A percentile compares a stretch with the other conserved stretches of the same genome.
Evolutionary conservation across 2,329 filamentous ascomycete genomes (phyloP).

Genomic region (Exserohilum turcica): DNA sequence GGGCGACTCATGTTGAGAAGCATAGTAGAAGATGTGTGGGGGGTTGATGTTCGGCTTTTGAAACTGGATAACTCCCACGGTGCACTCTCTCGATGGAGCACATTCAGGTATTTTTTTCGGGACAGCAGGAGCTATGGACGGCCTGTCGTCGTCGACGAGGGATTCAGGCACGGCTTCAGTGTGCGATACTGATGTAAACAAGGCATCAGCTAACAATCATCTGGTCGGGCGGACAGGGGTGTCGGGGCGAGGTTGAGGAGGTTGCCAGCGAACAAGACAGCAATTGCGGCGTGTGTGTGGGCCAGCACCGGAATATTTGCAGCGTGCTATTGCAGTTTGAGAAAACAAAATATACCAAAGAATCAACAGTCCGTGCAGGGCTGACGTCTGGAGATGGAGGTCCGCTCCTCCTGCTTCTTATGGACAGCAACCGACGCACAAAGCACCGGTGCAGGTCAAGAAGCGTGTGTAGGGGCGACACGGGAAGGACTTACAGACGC

Average conservation of each 20-base stretch:
- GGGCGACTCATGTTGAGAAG: conserved; percentile 79
- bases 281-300: conserved; percentile 39
- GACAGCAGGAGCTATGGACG: conserved; percentile 37
- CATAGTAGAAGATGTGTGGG: conserved; percentile 37
- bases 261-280: conserved; percentile 37
- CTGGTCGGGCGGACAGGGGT: conserved; percentile 38
- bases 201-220: conserved; percentile 40
- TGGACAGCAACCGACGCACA: conserved; percentile 40
- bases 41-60: conserved; percentile 32
- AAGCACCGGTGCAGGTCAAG: conserved; percentile 36
- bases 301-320: conserved; percentile 40
- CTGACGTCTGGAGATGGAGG: conserved; percentile 48
- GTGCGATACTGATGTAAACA: conserved; percentile 39
- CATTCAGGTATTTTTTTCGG: conserved; percentile 40
- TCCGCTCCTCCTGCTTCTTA: conserved; percentile 41
- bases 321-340: conserved; percentile 43
- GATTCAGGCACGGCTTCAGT: conserved; percentile 33
- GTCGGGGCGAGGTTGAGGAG: conserved; percentile 31
- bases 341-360: conserved; percentile 34
- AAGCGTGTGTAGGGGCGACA: conserved; percentile 26
- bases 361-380: conserved; percentile 47
- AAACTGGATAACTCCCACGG: conserved; percentile 40
- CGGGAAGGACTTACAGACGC: conserved; percentile 39
- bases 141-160: conserved; percentile 28
- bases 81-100: conserved; percentile 37